Percentiles rank a stretch among this genome's conserved stretches.
Evolutionary conservation across 73 alveolate species (phyloP).

Genomic region (Paramecium tetraurelia): DNA sequence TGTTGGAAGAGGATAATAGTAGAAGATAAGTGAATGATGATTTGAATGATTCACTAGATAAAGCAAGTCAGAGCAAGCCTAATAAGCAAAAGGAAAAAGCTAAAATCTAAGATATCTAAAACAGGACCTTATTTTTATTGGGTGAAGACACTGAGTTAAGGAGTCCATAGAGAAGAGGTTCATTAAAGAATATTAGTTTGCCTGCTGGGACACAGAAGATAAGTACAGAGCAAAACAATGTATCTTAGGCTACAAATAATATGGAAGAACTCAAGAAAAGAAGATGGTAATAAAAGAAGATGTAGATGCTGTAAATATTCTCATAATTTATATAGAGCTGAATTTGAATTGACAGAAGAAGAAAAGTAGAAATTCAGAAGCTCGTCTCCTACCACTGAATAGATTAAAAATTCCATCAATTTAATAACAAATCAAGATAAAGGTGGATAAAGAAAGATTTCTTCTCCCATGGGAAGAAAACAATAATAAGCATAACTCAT

Average conservation of each 20-base stretch:
- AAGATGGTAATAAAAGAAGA: constrained; percentile 4
- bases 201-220: not conserved
- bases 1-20: constrained; percentile 33
- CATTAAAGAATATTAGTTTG: not conserved
- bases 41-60: constrained; percentile 43
- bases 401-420: constrained; percentile 32
- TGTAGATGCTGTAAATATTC: constrained; percentile 28
- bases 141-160: constrained; percentile 4
- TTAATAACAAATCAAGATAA: constrained; percentile 37
- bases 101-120: not conserved
- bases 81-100: constrained; percentile 13
- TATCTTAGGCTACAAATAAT: constrained; percentile 7
- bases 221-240: not conserved
- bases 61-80: constrained; percentile 26
- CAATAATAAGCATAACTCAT: not conserved
- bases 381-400: constrained; percentile 57
- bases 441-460: constrained; percentile 29
- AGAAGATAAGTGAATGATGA: constrained; percentile 6
- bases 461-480: constrained; percentile 29
- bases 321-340: not conserved
- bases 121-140: not conserved
- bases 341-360: constrained; percentile 56
- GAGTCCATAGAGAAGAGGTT: not conserved
- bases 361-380: constrained; percentile 42
- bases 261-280: constrained; percentile 21